Percentiles rank a stretch among this genome's conserved stretches.
These are phyloP conservation scores for Penicillium steckii DNA, from an alignment of 495 filamentous ascomycete genomes.

Conservation along the genomic window DNA sequence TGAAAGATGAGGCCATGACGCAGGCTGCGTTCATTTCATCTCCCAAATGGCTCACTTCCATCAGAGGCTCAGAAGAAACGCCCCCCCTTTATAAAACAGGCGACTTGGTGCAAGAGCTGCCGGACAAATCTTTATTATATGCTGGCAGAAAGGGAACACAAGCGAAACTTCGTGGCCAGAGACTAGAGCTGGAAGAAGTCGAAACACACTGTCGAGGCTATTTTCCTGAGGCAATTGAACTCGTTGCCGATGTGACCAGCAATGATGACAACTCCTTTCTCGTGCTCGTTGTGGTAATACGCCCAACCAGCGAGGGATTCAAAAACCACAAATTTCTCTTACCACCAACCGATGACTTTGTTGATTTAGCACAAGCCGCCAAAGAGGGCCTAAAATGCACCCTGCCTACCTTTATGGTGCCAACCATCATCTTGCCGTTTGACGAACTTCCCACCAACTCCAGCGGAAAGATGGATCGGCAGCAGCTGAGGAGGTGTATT, in stretches of 20 bases:
- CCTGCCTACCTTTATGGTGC: too few species aligned
- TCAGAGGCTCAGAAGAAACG: too few species aligned
- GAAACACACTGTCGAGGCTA: conserved; percentile 18
- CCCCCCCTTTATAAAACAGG: conserved; percentile 47
- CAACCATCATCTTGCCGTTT: too few species aligned
- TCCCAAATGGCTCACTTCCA: conserved; percentile 24
- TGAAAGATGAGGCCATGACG: conserved; percentile 34
- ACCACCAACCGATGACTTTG: too few species aligned
- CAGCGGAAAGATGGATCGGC: too few species aligned
- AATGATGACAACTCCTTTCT: background rate
- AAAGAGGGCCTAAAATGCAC: too few species aligned
- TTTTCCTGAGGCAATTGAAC: background rate
- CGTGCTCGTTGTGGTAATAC: too few species aligned
- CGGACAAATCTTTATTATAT: conserved; percentile 38
- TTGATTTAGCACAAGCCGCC: too few species aligned
- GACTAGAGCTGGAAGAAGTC: conserved; percentile 36
- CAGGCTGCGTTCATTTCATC: conserved; percentile 39
- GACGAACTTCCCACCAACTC: too few species aligned
- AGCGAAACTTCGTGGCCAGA: conserved; percentile 35
- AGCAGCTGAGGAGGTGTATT: too few species aligned
- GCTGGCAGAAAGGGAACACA: conserved; percentile 31
- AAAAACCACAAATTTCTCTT: too few species aligned
- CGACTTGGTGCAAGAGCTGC: conserved; percentile 43
- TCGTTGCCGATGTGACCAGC: background rate
- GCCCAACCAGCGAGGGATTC: too few species aligned